Evolutionary conservation across 305 asterid species (phyloP).

Genomic region (Ilex paraguariensis): DNA sequence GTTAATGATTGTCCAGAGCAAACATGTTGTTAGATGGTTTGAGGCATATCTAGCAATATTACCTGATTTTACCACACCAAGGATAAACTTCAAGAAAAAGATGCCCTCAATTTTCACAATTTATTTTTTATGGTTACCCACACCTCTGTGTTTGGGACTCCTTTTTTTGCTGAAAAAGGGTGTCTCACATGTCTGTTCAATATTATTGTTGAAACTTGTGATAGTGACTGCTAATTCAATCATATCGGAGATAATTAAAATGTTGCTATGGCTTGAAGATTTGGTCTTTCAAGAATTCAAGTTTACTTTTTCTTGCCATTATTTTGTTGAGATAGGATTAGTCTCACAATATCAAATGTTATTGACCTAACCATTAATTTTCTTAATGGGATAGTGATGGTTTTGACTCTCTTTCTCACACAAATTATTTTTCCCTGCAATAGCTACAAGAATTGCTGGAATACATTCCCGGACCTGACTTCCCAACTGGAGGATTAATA

Average conservation of each 20-base stretch:
- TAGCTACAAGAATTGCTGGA: slow-evolving; percentile 96
- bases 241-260: neutral
- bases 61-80: neutral
- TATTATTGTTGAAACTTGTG: neutral
- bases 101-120: too few species aligned
- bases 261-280: neutral
- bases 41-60: neutral
- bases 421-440: slow-evolving; percentile 8
- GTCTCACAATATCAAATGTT: neutral
- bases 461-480: slow-evolving; percentile 99
- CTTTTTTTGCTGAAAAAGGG: neutral
- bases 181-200: too few species aligned
- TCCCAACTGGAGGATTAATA: slow-evolving; percentile 96
- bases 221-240: neutral
- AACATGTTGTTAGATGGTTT: neutral
- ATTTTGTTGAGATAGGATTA: neutral
- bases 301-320: neutral
- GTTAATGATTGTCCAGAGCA: neutral
- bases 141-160: too few species aligned
- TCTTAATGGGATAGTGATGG: neutral
- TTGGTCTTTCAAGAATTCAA: neutral
- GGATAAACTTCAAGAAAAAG: too few species aligned
- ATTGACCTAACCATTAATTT: too few species aligned
- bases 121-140: too few species aligned
- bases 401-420: neutral